Evolutionary conservation across 2,329 filamentous ascomycete species (phyloP), one percentile per base, ranked within the genome.

Genomic region (Aspergillus pseudoterreus): DNA sequence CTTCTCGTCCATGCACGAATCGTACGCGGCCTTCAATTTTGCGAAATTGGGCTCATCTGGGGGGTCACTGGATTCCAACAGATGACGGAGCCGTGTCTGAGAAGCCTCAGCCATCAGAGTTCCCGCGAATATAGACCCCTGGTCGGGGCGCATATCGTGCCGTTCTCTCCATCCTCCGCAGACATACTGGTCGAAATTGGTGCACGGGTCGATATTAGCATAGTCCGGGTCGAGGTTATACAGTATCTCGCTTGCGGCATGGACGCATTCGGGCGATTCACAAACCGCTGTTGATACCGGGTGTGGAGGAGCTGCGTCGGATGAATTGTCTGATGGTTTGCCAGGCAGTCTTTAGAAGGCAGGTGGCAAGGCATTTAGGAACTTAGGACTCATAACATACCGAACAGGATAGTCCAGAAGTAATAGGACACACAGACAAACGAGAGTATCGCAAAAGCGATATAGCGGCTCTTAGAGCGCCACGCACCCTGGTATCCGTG

Each of bases 181-280:
- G 17, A 83, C 83, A 50, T 84, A 78, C 63, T 84, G 75, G 53
- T 87, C 83, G 53, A 90, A 90, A 61, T 88, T 71, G n/a, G 75
- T 79, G 60, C 86, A 90, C 1, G 86, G 81, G 63, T 89, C 84
- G 36, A 89, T 72, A 2, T 81, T 68, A 53, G 80, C 74, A 66
- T 87, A 84, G 46, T 83, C 73, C 6, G 83, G 80, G 14, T 82
- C 80, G 12, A 87, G 70, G 53, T 83, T 85, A 56, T 82, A 80
- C 8, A 86, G 74, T 36, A 87, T 78, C 56, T 81, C 78, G 11
- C 82, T 83, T 4, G 83, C 78, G 11, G 83, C 83, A 60, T 85
- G 81, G 11, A 86, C 74, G 64, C 84, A 87, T 54, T 80, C 79
- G 39, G 82, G 78, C 9, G 82, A 81, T 44, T 78, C 64, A 63